Evolutionary conservation across 257 asterid genomes (phyloP).

Genomic region (Ophiorrhiza pumila): DNA sequence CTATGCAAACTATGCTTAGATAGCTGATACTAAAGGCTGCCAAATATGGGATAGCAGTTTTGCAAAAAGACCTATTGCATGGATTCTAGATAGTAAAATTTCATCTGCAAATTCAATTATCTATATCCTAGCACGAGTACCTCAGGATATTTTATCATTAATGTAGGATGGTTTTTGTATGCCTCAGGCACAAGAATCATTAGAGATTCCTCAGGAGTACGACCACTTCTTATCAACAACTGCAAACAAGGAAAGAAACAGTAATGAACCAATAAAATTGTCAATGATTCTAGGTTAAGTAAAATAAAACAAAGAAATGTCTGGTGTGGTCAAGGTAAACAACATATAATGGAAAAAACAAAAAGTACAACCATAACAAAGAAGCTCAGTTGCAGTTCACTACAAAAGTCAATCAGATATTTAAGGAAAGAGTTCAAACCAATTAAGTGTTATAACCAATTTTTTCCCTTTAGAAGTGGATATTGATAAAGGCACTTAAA

Average conservation of each 20-base stretch:
- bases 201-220: constrained; percentile 90
- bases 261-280: constrained; percentile 4
- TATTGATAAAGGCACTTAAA: background rate
- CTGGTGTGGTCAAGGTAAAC: background rate
- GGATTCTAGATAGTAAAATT: background rate
- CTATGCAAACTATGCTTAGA: background rate
- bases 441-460: background rate
- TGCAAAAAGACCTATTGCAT: background rate
- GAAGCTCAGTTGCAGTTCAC: background rate
- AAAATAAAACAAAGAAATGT: background rate
- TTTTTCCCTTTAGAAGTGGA: background rate
- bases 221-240: constrained; percentile 96
- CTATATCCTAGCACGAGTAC: constrained; percentile 32
- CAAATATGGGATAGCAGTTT: background rate
- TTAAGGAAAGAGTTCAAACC: constrained; percentile 1
- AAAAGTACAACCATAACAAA: background rate
- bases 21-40: background rate
- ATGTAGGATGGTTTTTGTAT: constrained; percentile 92
- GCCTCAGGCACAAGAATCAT: constrained; percentile 99
- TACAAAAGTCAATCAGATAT: background rate
- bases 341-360: background rate
- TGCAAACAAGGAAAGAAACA: constrained; percentile 32
- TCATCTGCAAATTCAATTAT: background rate
- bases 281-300: background rate
- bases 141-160: constrained; percentile 91